Evolutionary conservation across 139 green algal species (phyloP), one percentile per base, ranked within the genome.

Genomic region (Haematococcus sp.): DNA sequence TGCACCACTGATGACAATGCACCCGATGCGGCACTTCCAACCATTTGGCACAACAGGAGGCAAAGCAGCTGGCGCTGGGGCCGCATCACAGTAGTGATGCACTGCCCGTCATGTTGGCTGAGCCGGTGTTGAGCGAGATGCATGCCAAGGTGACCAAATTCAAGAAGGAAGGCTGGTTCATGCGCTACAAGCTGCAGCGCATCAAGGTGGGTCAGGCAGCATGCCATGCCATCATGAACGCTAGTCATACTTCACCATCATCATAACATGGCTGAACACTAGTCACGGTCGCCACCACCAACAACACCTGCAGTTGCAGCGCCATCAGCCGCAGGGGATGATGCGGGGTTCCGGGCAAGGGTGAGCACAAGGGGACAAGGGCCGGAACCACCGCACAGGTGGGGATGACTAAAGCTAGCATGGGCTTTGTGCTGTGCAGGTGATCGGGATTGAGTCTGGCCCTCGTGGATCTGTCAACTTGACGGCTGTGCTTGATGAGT

Each of bases 51-150:
- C n/a, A n/a, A 66, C 81, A 94, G 87, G 71, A 49, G 11, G 85
- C 78, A 13, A 94, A 94, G 76, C 74, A 83, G 13, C 61, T 71
- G n/a, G 90, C 82, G 0, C 76, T 94, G 76, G 90, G 90, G 0
- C 76, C 87, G 0, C 28, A 63, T 15, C 80, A 91, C 54, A 59
- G 75, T 7, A 72, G 54, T 0, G 33, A 49, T 1, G 27, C 49
- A n/a, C 80, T 93, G 61, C 3, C 32, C 1, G 13, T 60, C 17
- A 55, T 93, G n/a, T 68, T 93, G 44, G 75, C 74, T 1, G 85
- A 90, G 34, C 89, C 88, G 3, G 78, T 89, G 79, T 78, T 94
- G 60, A 46, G 61, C 0, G 70, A 79, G 23, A 87, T 88, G 27
- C 44, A 33, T 9, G 30, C 74, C 46, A 85, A 91, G 69, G 86